Base-by-base conservation (phyloP, 2,329 filamentous ascomycete species). In the Plectosphaerella plurivora region DNA sequence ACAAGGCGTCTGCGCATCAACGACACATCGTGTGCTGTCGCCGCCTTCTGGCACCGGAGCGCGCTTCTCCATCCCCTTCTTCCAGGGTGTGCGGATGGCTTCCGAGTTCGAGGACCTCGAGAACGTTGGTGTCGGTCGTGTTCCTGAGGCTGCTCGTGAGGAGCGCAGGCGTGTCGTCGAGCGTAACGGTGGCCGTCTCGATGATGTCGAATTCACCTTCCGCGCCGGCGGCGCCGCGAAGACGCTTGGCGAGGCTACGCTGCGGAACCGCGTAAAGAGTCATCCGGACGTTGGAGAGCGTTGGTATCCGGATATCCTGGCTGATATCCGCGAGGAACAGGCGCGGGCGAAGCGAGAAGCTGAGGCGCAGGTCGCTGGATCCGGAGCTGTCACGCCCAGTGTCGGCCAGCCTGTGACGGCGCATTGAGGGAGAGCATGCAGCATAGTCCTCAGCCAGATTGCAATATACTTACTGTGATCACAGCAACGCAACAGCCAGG, bases 191-290 rank as follows among this genome's bases (percentile, higher is more conserved):
- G 83, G 81, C 1, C 68, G 81, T 39, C 66, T 83, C 44, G 87
- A 91, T 61, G 89, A 92, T 63, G 89, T 93, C 45, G 91, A 95
- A 73, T 95, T 94, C 66, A 94, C 90, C 3, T 95, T 95, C 63
- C 79, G 85, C 22, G 84, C 78, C 56, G 88, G 88, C 15, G 76
- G 82, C 52, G 81, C 77, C 64, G 81, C 83, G 15, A 83, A 80
- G 65, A 86, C 81, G 59, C 71, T 95, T 9, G 90, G 91, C 5
- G 89, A 95, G 74, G 91, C 90, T 11, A 95, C 89, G 53, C 71
- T 96, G 65, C 80, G 89, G 71, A 96, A 95, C 69, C 74, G 91
- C 14, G 79, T 95, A 60, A 94, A 92, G 78, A 91, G 87, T 59
- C 91, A 96, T 71, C 88, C 87, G 4, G 91, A 95, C 67, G 91